Conservation (phyloP, 2,329 filamentous ascomycete species). For the Lithohypha guttulata region DNA sequence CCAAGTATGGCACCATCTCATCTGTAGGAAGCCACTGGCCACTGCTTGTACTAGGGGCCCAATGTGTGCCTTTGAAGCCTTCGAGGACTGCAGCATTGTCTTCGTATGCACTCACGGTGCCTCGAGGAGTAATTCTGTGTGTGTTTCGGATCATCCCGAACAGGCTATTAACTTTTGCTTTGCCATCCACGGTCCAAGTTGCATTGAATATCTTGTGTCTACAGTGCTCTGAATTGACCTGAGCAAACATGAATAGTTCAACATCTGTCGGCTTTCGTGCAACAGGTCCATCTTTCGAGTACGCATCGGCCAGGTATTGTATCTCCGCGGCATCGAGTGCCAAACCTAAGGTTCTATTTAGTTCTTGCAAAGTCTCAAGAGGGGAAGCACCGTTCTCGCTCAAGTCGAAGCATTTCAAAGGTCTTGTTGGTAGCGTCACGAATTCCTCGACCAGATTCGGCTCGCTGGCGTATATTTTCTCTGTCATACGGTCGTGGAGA, state of each 20-base stretch:
- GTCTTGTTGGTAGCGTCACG: conserved; percentile 52
- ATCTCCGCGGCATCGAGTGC: conserved; percentile 83
- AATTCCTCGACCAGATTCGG: conserved; percentile 72
- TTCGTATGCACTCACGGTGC: conserved; percentile 90
- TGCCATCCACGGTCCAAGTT: conserved; percentile 85
- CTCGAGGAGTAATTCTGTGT: conserved; percentile 63
- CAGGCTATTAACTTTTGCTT: conserved; percentile 65
- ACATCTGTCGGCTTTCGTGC: conserved; percentile 67
- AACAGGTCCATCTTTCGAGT: conserved; percentile 51
- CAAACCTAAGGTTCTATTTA: conserved; percentile 74
- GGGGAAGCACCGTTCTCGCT: conserved; percentile 55
- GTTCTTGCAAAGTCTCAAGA: conserved; percentile 62
- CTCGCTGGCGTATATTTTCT: conserved; percentile 56
- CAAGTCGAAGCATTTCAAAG: conserved; percentile 66
- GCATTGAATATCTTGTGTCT: conserved; percentile 91
- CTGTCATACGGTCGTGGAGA: conserved; percentile 92
- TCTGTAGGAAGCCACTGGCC: conserved; percentile 81
- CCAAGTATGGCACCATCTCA: conserved; percentile 75
- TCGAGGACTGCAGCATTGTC: conserved; percentile 93
- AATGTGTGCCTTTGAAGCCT: conserved; percentile 61
- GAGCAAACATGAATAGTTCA: conserved; percentile 98
- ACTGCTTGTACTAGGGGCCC: conserved; percentile 78
- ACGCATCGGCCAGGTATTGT: conserved; percentile 82
- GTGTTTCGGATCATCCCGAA: conserved; percentile 98
- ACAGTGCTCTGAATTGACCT: conserved; percentile 96